Percentiles rank a stretch among this genome's conserved stretches.
Evolutionary conservation across 208 protist genomes (phyloP).

Genomic region (Trypanosoma congolense): DNA sequence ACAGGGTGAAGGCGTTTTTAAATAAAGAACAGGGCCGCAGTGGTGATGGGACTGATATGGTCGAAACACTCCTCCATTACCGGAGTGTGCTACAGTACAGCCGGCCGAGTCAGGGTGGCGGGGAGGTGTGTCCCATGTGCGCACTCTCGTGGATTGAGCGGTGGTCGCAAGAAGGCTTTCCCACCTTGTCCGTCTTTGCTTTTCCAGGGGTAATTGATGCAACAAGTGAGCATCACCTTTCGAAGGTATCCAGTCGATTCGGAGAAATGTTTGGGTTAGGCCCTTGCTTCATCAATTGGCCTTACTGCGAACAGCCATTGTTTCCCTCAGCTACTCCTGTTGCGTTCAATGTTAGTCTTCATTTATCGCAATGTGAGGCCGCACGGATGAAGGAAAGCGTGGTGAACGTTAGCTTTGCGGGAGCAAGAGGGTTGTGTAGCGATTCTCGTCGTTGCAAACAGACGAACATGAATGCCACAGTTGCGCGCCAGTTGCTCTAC

Average conservation of each 20-base stretch:
- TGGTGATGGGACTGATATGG: constrained; percentile 20
- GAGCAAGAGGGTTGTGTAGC: constrained; percentile 12
- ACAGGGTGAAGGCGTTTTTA: not conserved
- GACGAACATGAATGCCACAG: not conserved
- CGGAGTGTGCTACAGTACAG: constrained; percentile 39
- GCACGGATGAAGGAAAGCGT: constrained; percentile 1
- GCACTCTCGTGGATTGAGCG: constrained; percentile 25
- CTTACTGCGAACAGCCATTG: constrained; percentile 89
- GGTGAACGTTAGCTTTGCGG: constrained; percentile 6
- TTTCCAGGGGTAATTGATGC: constrained; percentile 21
- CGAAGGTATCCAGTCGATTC: not conserved
- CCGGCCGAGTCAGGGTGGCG: constrained; percentile 47
- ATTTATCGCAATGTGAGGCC: constrained; percentile 21
- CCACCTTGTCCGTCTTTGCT: constrained; percentile 6
- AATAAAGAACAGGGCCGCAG: not conserved
- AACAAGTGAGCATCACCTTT: constrained; percentile 14
- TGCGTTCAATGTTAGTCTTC: constrained; percentile 90
- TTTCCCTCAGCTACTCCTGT: constrained; percentile 73
- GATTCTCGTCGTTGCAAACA: not conserved
- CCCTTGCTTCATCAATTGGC: constrained; percentile 60
- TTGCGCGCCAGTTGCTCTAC: constrained; percentile 12
- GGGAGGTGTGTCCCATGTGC: constrained; percentile 41
- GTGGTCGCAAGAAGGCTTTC: not conserved
- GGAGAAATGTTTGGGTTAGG: not conserved
- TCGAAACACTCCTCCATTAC: constrained; percentile 32